These are phyloP conservation scores for Curvularia eragrostidis DNA, from an alignment of 2,329 filamentous ascomycete species.

Conservation along the genomic window DNA sequence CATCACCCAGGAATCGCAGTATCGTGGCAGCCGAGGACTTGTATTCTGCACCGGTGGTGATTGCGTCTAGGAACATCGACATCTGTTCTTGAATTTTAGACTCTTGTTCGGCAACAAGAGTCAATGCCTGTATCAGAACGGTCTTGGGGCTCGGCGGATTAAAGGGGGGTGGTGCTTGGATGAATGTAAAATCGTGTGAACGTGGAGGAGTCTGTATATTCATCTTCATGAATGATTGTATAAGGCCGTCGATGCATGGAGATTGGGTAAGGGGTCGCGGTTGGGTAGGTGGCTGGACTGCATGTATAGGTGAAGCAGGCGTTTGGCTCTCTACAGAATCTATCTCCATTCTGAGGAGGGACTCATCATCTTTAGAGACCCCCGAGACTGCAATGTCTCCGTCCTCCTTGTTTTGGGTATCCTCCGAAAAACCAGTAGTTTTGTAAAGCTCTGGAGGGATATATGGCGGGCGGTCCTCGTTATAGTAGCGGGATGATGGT, in stretches of 20 bases:
- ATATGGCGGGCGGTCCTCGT: not conserved
- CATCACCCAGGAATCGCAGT: not conserved
- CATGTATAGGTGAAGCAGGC: not conserved
- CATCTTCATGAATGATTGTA: not conserved
- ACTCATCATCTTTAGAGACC: not conserved
- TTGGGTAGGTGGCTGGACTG: not conserved
- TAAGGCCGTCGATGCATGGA: not conserved
- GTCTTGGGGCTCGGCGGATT: not conserved
- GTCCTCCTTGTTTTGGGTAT: not conserved
- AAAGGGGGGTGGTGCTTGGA: not conserved
- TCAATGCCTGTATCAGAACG: not conserved
- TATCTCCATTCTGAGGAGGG: not conserved
- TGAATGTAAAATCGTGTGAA: not conserved
- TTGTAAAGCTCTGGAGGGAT: not conserved
- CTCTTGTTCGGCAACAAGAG: not conserved
- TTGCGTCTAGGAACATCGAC: not conserved
- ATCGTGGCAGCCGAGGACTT: not conserved
- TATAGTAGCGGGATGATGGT: not conserved
- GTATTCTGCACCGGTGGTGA: not conserved
- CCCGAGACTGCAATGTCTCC: not conserved
- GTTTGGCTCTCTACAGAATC: not conserved
- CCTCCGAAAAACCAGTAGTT: not conserved
- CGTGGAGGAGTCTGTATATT: not conserved
- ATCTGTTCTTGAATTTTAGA: not conserved
- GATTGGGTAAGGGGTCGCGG: not conserved